Base-by-base conservation (phyloP, 345 rosid genomes). In the Eucalyptus tenuipes region DNA sequence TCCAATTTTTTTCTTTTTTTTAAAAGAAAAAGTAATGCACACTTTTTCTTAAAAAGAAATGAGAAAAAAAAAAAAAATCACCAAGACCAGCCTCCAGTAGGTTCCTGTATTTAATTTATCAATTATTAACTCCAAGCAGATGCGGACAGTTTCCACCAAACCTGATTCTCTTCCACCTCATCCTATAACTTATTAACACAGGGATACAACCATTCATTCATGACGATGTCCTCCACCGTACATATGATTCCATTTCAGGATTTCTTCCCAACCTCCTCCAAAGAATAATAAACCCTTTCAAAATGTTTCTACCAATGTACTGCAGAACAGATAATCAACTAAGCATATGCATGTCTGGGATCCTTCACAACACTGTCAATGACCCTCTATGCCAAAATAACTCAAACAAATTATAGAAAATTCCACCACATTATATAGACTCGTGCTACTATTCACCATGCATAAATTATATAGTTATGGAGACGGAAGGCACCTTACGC, bases 401-500 rank as follows among this genome's bases (percentile, higher is more conserved):
- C 15, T 37, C 82, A 33, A 17, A 75, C 82, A 75, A 75, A 75
- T 20, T 37, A 75, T 40, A 61, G 27, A 52, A 79, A 75, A 52
- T n/a, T 31, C 18, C 25, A 88, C 10, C 45, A 37, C 55, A 47
- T 45, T 22, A 81, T 82, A 89, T n/a, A 31, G 47, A 75, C 61
- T 13, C 6, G 8, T 45, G 10, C 31, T 5, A 8, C 49, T 47
- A 14, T 52, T 33, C 44, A 85, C 75, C 47, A 37, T 75, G 27
- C 15, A 37, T 75, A 75, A 33, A 86, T 52, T 50, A 52, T 33
- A 86, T 8, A 16, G 48, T 64, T 16, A 92, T 55, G 86, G 89
- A 49, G 22, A 87, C 89, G 85, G 88, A 92, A 45, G 85, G 92
- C 94, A 94, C 97, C 97, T 94, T 85, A 8, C 91, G 33, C 93